phyloP scores from a whole-genome alignment of 1,139 yeast species.

The Yamadazyma diospyri region DNA sequence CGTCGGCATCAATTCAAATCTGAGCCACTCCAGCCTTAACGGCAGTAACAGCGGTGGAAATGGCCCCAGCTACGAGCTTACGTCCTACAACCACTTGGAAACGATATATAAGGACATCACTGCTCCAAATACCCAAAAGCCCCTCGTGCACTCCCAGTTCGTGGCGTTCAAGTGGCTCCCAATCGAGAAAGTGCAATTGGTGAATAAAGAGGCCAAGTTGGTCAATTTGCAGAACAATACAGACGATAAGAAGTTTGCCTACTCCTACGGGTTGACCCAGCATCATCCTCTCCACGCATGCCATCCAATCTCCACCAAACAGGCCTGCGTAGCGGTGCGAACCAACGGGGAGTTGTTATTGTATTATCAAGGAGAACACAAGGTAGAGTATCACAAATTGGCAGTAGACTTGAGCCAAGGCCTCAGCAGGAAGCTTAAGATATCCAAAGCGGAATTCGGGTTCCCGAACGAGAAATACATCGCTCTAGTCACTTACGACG shows the following conservation, averaged over 20 bases:
- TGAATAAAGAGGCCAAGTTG: conserved; percentile 48
- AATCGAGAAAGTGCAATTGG: conserved; percentile 58
- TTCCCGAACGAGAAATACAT: conserved; percentile 43
- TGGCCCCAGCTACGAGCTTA: conserved; percentile 39
- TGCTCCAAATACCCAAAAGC: conserved; percentile 16
- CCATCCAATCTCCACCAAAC: conserved; percentile 67
- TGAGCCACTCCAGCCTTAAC: background rate
- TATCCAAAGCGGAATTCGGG: conserved; percentile 58
- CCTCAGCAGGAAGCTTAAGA: conserved; percentile 15
- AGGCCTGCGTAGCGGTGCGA: conserved; percentile 68
- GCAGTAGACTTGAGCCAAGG: conserved; percentile 18
- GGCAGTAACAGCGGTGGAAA: background rate
- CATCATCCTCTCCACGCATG: conserved; percentile 57
- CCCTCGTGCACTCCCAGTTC: conserved; percentile 23
- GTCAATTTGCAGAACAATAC: conserved; percentile 11
- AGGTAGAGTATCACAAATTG: conserved; percentile 50
- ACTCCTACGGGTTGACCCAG: conserved; percentile 56
- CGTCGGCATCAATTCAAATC: conserved; percentile 3
- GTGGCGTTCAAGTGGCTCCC: conserved; percentile 68
- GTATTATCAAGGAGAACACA: conserved; percentile 62
- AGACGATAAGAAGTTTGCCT: conserved; percentile 20
- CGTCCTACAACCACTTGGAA: conserved; percentile 46
- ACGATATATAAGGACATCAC: conserved; percentile 40
- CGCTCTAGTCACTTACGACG: conserved; percentile 47
- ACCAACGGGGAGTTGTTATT: conserved; percentile 58